Conservation (phyloP, 495 filamentous ascomycete genomes). For the Aspergillus campestris region DNA sequence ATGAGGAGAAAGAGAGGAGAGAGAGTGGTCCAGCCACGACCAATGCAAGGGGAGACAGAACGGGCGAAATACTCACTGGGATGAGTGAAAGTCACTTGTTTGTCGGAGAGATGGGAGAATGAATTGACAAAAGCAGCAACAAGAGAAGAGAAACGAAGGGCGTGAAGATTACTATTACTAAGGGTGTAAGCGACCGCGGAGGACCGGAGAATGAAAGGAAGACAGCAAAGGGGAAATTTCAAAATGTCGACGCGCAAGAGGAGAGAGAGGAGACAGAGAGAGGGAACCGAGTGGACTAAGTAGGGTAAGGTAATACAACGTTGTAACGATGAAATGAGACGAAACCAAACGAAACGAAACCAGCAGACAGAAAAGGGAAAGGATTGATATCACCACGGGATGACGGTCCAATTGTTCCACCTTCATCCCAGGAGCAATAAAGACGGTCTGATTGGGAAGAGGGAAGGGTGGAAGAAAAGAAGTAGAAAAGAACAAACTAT, state of each 20-base stretch:
- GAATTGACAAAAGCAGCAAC: neutral
- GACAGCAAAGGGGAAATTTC: slow-evolving; percentile 13
- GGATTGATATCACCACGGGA: neutral
- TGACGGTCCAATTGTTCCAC: neutral
- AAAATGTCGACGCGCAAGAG: slow-evolving; percentile 10
- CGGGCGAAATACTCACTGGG: neutral
- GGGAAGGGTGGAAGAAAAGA: slow-evolving; percentile 3
- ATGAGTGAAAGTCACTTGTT: too few species aligned
- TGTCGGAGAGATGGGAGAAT: neutral
- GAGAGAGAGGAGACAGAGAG: slow-evolving; percentile 10
- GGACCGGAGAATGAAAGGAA: slow-evolving; percentile 6
- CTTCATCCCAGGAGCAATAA: neutral
- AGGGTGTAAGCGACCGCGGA: slow-evolving; percentile 8
- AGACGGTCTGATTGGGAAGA: neutral
- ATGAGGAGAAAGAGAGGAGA: neutral
- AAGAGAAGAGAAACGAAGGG: neutral
- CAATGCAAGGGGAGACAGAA: too few species aligned
- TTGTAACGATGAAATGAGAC: too few species aligned
- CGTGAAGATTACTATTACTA: slow-evolving; percentile 11
- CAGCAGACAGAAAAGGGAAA: slow-evolving; percentile 1
- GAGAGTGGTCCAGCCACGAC: neutral
- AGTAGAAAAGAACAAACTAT: neutral
- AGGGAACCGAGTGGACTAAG: neutral
- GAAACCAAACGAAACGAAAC: neutral
- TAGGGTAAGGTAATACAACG: too few species aligned